phyloP scores from a whole-genome alignment of 768 basidiomycete species.

The Podaxis mareebaensis region DNA sequence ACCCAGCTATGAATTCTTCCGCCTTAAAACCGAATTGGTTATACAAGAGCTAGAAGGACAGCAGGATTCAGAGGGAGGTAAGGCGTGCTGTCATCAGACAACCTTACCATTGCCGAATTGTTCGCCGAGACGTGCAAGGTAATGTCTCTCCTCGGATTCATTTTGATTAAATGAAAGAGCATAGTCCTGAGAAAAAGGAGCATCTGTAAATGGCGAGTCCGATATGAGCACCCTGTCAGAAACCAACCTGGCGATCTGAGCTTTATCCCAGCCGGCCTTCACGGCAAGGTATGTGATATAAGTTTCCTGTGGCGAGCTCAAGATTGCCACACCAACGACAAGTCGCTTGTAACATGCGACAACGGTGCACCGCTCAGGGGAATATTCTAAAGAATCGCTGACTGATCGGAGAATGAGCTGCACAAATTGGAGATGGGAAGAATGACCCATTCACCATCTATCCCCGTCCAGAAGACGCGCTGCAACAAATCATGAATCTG shows the following conservation, averaged over 20 bases:
- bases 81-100: background rate
- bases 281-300: constrained; percentile 86
- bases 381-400: constrained; percentile 65
- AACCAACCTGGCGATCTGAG: constrained; percentile 70
- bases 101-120: constrained; percentile 73
- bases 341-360: constrained; percentile 69
- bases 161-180: constrained; percentile 72
- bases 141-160: constrained; percentile 76
- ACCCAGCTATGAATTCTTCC: constrained; percentile 79
- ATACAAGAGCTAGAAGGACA: constrained; percentile 61
- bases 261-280: constrained; percentile 78
- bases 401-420: constrained; percentile 40
- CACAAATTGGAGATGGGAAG: constrained; percentile 9
- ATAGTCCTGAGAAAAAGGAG: constrained; percentile 51
- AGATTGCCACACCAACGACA: constrained; percentile 72
- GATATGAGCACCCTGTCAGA: constrained; percentile 5
- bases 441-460: constrained; percentile 53
- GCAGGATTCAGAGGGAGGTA: background rate
- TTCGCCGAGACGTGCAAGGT: constrained; percentile 83
- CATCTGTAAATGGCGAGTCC: constrained; percentile 10
- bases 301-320: constrained; percentile 77
- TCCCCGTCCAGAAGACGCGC: constrained; percentile 75
- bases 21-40: constrained; percentile 89
- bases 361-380: constrained; percentile 74
- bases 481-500: constrained; percentile 74